Conservation (phyloP, 176 grass and related monocot species). For the Alopecurus myosuroides region DNA sequence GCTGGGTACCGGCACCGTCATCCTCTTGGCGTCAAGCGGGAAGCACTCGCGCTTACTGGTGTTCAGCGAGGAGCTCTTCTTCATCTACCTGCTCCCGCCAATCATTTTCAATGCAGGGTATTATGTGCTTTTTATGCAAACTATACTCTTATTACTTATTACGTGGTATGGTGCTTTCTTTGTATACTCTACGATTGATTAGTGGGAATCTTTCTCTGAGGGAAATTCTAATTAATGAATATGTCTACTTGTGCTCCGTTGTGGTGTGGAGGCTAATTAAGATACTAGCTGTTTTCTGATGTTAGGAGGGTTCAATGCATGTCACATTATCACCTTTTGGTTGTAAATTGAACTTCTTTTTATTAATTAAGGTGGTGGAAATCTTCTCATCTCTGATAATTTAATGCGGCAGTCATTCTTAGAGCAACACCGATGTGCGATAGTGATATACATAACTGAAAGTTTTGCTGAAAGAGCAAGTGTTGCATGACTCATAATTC, state of each 20-base stretch:
- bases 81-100: slow-evolving; percentile 79
- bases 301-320: not conserved
- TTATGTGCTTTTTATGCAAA: slow-evolving; percentile 8
- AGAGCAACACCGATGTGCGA: not conserved
- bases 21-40: slow-evolving; percentile 50
- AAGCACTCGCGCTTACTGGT: slow-evolving; percentile 54
- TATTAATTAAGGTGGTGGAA: not conserved
- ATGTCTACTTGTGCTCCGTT: not conserved
- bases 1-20: slow-evolving; percentile 54
- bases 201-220: not conserved
- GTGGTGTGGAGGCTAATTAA: not conserved
- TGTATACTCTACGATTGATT: not conserved
- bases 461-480: not conserved
- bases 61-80: slow-evolving; percentile 86
- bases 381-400: not conserved
- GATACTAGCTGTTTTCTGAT: not conserved
- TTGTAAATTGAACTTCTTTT: not conserved
- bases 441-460: not conserved
- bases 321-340: not conserved
- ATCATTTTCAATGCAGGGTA: slow-evolving; percentile 91
- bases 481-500: not conserved
- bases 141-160: not conserved
- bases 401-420: not conserved
- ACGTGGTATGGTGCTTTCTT: not conserved
- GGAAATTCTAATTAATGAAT: not conserved